A percentile compares a stretch with the other conserved stretches of the same genome.
phyloP scores from a whole-genome alignment of 1,284 basidiomycete genomes.

The Apiotrichum montevideense region DNA sequence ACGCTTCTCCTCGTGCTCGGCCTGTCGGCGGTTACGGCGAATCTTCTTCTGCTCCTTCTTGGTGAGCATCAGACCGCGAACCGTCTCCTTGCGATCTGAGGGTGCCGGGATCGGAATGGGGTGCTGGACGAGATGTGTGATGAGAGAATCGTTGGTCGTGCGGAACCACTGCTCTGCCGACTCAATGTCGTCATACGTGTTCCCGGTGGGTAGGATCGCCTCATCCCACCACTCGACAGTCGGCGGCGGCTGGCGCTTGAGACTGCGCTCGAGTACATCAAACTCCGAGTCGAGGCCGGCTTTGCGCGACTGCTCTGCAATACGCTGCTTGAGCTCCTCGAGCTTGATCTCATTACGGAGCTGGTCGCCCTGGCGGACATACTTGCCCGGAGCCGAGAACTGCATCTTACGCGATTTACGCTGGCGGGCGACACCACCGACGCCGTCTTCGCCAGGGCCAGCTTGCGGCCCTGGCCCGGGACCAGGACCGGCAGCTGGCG shows the following conservation, averaged over 20 bases:
- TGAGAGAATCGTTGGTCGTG: slow-evolving; percentile 65
- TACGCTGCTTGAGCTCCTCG: slow-evolving; percentile 84
- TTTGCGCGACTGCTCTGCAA: slow-evolving; percentile 84
- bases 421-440: slow-evolving; percentile 57
- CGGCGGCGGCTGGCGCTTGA: slow-evolving; percentile 79
- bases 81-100: slow-evolving; percentile 63
- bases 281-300: slow-evolving; percentile 90
- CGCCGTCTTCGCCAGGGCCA: slow-evolving; percentile 62
- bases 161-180: slow-evolving; percentile 49
- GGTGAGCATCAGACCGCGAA: slow-evolving; percentile 83
- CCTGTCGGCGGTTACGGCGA: slow-evolving; percentile 78
- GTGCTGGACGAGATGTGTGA: slow-evolving; percentile 90
- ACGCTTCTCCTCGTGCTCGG: slow-evolving; percentile 87
- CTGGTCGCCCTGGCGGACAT: slow-evolving; percentile 74
- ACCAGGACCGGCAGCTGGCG: slow-evolving; percentile 46
- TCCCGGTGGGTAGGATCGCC: slow-evolving; percentile 65
- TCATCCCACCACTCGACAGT: slow-evolving; percentile 97
- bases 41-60: slow-evolving; percentile 97
- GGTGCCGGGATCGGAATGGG: slow-evolving; percentile 94
- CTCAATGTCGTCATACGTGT: slow-evolving; percentile 68
- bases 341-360: slow-evolving; percentile 74
- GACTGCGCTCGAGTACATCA: slow-evolving; percentile 77
- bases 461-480: slow-evolving; percentile 37
- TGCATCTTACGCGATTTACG: slow-evolving; percentile 58
- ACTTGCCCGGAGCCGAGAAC: slow-evolving; percentile 88